A percentile compares a stretch with the other conserved stretches of the same genome.
Conservation (phyloP, 257 asterid species). For the Nicotiana tabacum region DNA sequence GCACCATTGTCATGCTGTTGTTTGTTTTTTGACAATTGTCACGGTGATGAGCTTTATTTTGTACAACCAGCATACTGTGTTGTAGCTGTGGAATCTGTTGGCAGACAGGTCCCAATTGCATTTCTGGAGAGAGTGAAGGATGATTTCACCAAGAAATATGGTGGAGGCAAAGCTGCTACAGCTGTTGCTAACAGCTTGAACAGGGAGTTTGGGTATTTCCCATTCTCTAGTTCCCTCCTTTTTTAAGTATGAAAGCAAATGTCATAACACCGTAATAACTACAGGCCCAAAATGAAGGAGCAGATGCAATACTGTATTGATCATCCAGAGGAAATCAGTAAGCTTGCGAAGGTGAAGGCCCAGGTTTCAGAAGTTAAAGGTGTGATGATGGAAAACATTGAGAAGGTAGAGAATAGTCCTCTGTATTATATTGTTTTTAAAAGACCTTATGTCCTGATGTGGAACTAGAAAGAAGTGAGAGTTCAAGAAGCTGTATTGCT, state of each 20-base stretch:
- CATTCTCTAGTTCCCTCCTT: background rate
- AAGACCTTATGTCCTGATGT: background rate
- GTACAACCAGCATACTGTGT: conserved; percentile 69
- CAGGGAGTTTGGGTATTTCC: conserved; percentile 74
- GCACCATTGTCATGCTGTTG: background rate
- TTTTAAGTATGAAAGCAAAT: background rate
- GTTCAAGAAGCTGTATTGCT: background rate
- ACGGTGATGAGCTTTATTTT: background rate
- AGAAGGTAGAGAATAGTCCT: conserved; percentile 48
- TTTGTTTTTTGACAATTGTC: background rate
- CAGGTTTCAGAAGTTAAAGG: conserved; percentile 97
- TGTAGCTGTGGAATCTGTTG: conserved; percentile 90
- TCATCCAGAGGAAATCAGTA: conserved; percentile 91
- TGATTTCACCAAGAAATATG: conserved; percentile 77
- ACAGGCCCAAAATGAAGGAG: conserved; percentile 87
- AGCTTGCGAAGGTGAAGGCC: conserved; percentile 86
- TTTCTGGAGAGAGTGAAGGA: conserved; percentile 83
- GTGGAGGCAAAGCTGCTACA: conserved; percentile 96
- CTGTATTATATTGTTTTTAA: background rate
- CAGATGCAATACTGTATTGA: conserved; percentile 95
- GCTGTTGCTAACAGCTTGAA: conserved; percentile 82
- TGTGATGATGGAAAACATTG: conserved; percentile 97
- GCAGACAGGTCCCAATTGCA: conserved; percentile 84
- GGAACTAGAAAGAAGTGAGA: background rate
- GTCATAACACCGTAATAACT: background rate